Evolutionary conservation across 2,329 filamentous ascomycete species (phyloP), one percentile per base, ranked within the genome.

Genomic region (Venturia asperata): DNA sequence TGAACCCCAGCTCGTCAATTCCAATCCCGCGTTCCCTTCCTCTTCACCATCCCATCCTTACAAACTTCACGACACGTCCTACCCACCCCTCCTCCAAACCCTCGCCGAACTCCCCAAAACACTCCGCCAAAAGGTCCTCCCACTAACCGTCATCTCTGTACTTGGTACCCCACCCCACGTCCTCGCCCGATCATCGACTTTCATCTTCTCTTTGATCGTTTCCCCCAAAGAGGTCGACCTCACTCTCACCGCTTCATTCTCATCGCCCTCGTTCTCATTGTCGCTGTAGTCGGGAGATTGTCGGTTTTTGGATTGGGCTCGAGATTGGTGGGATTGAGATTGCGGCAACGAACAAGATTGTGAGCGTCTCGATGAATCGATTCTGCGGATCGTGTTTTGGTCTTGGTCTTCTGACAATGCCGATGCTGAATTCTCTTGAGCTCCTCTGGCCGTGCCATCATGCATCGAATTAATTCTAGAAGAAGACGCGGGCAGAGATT

Each of bases 71-170:
- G 13, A 58, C 2, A 15, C 30, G 11, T 15, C 9, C 39, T 41
- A 41, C 4, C 30, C 52, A 37, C 30, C 30, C 27, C 30, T n/a
- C 30, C n/a, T 27, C 17, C 52, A 37, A 11, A 30, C 27, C 30
- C 52, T 58, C 30, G 52, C 52, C 30, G 52, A 58, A 58, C 52
- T 37, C 27, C 52, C 52, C 52, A 58, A 58, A 21, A 58, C 52
- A 58, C 52, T 58, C 52, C 52, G 37, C 52, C 27, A 58, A 58
- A 58, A 58, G 1, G 27, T 34, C 30, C 52, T 34, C 30, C 52
- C 52, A 19, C 27, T 34, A 9, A 58, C 52, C 52, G 52, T 58
- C 52, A 58, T 34, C 52, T 58, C 52, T 17, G 52, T 58, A 34
- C 52, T 37, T 27, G 52, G 52, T 5, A 58, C 52, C 5, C 52